These are phyloP conservation scores for Penicillium sp. DNA, from an alignment of 2,329 filamentous ascomycete species.

Conservation along the genomic window DNA sequence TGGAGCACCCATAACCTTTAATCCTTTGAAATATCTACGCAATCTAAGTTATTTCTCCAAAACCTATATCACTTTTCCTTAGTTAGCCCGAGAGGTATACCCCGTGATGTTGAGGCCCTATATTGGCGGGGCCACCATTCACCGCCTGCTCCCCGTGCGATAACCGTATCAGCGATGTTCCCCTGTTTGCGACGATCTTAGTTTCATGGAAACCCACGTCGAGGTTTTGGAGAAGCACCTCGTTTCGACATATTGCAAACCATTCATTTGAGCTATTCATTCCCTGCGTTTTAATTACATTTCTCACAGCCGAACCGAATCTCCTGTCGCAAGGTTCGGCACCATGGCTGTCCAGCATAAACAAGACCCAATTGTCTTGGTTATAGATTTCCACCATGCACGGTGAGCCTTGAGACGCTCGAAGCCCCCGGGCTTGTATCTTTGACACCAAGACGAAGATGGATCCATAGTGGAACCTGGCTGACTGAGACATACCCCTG, in stretches of 20 bases:
- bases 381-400: conserved; percentile 82
- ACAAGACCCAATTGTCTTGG: conserved; percentile 66
- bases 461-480: background rate
- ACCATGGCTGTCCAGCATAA: conserved; percentile 46
- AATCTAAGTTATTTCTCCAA: background rate
- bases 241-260: conserved; percentile 2
- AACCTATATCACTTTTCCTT: background rate
- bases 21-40: background rate
- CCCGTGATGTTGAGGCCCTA: background rate
- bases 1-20: conserved; percentile 2
- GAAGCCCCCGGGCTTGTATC: background rate
- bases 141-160: conserved; percentile 21
- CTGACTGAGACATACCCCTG: conserved; percentile 2
- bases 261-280: conserved; percentile 1
- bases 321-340: conserved; percentile 13
- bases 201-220: conserved; percentile 9
- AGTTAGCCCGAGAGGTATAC: background rate
- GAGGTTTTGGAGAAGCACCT: conserved; percentile 9
- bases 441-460: background rate
- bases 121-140: conserved; percentile 13
- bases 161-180: conserved; percentile 23
- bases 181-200: conserved; percentile 16
- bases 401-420: conserved; percentile 35
- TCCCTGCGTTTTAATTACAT: background rate
- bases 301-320: background rate